A percentile compares a stretch with the other conserved stretches of the same genome.
phyloP scores from a whole-genome alignment of 768 basidiomycete genomes.

The Boletus edulis region DNA sequence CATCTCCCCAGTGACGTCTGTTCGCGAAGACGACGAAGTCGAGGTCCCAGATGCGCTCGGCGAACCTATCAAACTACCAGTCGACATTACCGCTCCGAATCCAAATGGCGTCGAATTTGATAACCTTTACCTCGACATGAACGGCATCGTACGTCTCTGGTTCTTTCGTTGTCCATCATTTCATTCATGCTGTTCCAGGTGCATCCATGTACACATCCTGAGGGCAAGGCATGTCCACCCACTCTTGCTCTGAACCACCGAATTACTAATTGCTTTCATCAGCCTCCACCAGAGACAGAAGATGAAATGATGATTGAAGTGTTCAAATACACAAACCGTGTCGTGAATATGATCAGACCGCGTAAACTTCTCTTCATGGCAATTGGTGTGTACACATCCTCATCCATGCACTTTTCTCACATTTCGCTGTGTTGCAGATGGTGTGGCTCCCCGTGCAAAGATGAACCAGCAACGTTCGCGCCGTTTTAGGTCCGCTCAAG shows the following conservation, averaged over 20 bases:
- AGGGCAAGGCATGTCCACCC: slow-evolving; percentile 69
- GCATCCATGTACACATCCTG: slow-evolving; percentile 98
- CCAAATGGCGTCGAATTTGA: slow-evolving; percentile 97
- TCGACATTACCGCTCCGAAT: slow-evolving; percentile 78
- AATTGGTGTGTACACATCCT: slow-evolving; percentile 61
- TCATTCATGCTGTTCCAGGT: slow-evolving; percentile 47
- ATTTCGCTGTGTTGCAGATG: slow-evolving; percentile 53
- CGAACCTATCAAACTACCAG: slow-evolving; percentile 63
- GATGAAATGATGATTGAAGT: slow-evolving; percentile 99
- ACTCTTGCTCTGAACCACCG: background rate
- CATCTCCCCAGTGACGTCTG: slow-evolving; percentile 56
- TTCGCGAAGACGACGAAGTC: slow-evolving; percentile 81
- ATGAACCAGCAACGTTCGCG: slow-evolving; percentile 99
- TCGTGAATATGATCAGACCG: slow-evolving; percentile 96
- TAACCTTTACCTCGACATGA: slow-evolving; percentile 98
- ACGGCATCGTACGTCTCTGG: slow-evolving; percentile 75
- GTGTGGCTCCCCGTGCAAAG: slow-evolving; percentile 96
- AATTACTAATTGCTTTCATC: background rate
- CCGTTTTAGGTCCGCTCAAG: slow-evolving; percentile 92
- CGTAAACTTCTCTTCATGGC: slow-evolving; percentile 98
- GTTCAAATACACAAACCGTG: slow-evolving; percentile 94
- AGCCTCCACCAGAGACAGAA: slow-evolving; percentile 97
- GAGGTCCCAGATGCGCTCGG: slow-evolving; percentile 68
- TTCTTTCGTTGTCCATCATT: background rate
- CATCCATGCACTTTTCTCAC: background rate